phyloP scores from a whole-genome alignment of 768 basidiomycete species.

The Trametes maxima region DNA sequence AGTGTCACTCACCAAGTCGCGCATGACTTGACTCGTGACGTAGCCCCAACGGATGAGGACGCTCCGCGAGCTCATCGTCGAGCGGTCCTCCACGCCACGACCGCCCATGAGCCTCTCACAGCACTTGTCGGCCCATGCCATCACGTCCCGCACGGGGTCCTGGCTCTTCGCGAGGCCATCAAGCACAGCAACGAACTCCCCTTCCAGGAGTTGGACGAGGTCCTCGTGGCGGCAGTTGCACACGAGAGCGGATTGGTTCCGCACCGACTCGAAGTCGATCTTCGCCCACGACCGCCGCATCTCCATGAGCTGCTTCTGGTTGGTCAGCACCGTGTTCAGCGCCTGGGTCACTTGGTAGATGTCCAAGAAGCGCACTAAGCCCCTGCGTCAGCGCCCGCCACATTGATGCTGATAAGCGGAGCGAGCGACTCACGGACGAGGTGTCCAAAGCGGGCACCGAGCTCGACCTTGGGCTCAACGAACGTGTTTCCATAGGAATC shows the following conservation, averaged over 20 bases:
- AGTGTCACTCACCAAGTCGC: slow-evolving; percentile 68
- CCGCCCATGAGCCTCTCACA: slow-evolving; percentile 82
- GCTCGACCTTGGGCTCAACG: slow-evolving; percentile 88
- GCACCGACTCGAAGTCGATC: slow-evolving; percentile 88
- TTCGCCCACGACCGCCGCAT: slow-evolving; percentile 89
- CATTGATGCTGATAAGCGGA: background rate
- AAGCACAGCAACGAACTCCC: slow-evolving; percentile 79
- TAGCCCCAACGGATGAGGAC: slow-evolving; percentile 91
- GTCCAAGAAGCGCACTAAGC: slow-evolving; percentile 83
- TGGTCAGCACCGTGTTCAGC: slow-evolving; percentile 83
- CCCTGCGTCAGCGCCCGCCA: slow-evolving; percentile 17
- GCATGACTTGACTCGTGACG: slow-evolving; percentile 91
- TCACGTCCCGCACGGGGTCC: slow-evolving; percentile 84
- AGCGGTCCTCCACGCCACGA: slow-evolving; percentile 70
- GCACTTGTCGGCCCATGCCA: slow-evolving; percentile 91
- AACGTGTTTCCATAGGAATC: slow-evolving; percentile 87
- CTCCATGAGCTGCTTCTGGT: slow-evolving; percentile 80
- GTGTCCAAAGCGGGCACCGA: slow-evolving; percentile 89
- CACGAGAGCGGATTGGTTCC: slow-evolving; percentile 90
- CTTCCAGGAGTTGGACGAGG: slow-evolving; percentile 80
- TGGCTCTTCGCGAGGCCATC: slow-evolving; percentile 69
- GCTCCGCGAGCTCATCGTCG: slow-evolving; percentile 84
- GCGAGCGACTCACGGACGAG: slow-evolving; percentile 68
- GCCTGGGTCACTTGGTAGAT: slow-evolving; percentile 93
- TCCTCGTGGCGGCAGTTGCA: slow-evolving; percentile 94